phyloP scores from a whole-genome alignment of 2,329 filamentous ascomycete species.

The Apiospora arundinis region DNA sequence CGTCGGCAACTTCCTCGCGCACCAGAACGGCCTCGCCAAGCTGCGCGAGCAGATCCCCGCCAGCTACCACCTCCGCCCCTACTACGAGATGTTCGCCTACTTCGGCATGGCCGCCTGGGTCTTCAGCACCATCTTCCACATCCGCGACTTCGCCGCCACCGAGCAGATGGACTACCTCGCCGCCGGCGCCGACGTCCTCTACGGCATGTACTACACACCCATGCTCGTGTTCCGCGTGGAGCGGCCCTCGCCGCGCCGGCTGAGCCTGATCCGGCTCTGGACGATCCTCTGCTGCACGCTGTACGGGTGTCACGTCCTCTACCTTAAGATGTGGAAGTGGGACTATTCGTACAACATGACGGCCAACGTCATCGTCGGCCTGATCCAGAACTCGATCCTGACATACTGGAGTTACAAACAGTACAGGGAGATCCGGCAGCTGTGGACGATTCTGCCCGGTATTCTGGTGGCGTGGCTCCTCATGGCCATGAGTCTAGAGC shows the following conservation, averaged over 20 bases:
- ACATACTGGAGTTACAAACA: slow-evolving; percentile 78
- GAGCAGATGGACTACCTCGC: slow-evolving; percentile 98
- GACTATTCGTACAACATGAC: slow-evolving; percentile 99
- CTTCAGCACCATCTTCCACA: slow-evolving; percentile 92
- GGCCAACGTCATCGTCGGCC: slow-evolving; percentile 84
- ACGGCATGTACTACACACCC: slow-evolving; percentile 85
- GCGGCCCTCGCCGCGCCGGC: slow-evolving; percentile 49
- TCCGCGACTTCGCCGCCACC: slow-evolving; percentile 81
- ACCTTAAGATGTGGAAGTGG: slow-evolving; percentile 86
- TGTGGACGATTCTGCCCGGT: slow-evolving; percentile 89
- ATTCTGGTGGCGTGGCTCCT: slow-evolving; percentile 92
- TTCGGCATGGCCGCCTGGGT: slow-evolving; percentile 85
- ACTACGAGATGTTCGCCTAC: slow-evolving; percentile 81
- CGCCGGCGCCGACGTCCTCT: slow-evolving; percentile 87
- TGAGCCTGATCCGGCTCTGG: slow-evolving; percentile 72
- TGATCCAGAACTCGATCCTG: slow-evolving; percentile 85
- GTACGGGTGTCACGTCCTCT: slow-evolving; percentile 80
- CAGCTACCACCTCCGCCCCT: slow-evolving; percentile 77
- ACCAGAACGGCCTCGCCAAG: slow-evolving; percentile 76
- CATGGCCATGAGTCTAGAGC: slow-evolving; percentile 91
- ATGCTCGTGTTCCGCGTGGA: slow-evolving; percentile 87
- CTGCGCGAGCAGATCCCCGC: slow-evolving; percentile 74
- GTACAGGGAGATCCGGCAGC: slow-evolving; percentile 73
- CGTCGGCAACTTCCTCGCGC: slow-evolving; percentile 86
- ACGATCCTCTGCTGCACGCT: slow-evolving; percentile 72